These are phyloP conservation scores for Lachnellula arida DNA, from an alignment of 2,329 filamentous ascomycete species.

Conservation along the genomic window DNA sequence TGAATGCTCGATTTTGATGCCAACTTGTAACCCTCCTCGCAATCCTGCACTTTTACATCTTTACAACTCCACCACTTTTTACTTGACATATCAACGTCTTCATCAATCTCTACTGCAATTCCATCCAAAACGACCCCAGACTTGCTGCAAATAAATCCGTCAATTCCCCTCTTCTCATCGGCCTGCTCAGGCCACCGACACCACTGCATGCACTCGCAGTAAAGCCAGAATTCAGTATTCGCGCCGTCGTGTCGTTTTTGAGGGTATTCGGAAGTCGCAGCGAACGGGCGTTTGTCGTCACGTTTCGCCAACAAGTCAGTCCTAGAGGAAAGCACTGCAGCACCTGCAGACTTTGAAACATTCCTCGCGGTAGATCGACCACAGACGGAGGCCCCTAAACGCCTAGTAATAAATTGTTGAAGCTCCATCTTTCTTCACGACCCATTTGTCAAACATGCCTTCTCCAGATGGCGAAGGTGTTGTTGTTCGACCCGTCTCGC, in stretches of 20 bases:
- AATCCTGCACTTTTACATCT: slow-evolving; percentile 5
- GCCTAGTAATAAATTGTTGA: too few species aligned
- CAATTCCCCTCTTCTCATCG: slow-evolving; percentile 6
- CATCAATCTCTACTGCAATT: slow-evolving; percentile 19
- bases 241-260: slow-evolving; percentile 20
- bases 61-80: slow-evolving; percentile 22
- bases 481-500: background rate
- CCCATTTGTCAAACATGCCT: too few species aligned
- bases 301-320: slow-evolving; percentile 8
- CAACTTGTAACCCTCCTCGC: slow-evolving; percentile 4
- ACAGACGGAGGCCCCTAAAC: background rate
- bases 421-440: too few species aligned
- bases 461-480: background rate
- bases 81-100: slow-evolving; percentile 24
- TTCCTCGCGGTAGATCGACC: background rate
- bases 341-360: slow-evolving; percentile 2
- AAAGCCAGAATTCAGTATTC: slow-evolving; percentile 7
- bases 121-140: slow-evolving; percentile 19
- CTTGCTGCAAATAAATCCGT: slow-evolving; percentile 11
- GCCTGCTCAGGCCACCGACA: background rate
- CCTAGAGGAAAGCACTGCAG: background rate
- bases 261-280: slow-evolving; percentile 28
- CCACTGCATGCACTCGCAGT: slow-evolving; percentile 5
- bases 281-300: slow-evolving; percentile 13
- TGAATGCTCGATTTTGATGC: slow-evolving; percentile 6